These are phyloP conservation scores for Pseudocercospora crystallina DNA, from an alignment of 2,329 filamentous ascomycete species.

Conservation along the genomic window DNA sequence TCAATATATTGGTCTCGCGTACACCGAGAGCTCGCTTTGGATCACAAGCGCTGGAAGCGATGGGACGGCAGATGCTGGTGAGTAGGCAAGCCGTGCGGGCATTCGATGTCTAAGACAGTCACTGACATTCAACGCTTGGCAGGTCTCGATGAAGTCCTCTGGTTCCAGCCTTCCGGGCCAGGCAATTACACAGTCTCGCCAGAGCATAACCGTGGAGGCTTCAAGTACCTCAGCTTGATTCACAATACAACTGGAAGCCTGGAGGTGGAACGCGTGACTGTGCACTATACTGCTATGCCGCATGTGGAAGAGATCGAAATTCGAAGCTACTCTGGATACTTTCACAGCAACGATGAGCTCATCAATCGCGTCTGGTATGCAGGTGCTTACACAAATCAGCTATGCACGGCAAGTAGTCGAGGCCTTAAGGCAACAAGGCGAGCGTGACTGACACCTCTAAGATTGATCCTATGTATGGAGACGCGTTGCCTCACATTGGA, in stretches of 20 bases:
- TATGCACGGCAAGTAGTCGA: conserved; percentile 25
- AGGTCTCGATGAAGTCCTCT: conserved; percentile 49
- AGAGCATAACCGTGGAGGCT: conserved; percentile 51
- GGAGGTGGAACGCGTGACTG: conserved; percentile 39
- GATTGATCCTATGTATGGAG: conserved; percentile 37
- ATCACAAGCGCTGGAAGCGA: conserved; percentile 52
- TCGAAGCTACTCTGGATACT: conserved; percentile 43
- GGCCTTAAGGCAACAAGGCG: neutral
- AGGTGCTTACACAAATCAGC: conserved; percentile 37
- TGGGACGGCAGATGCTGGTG: conserved; percentile 36
- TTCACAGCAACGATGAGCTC: conserved; percentile 45
- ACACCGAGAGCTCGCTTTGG: conserved; percentile 48
- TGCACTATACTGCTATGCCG: conserved; percentile 49
- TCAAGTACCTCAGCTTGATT: conserved; percentile 53
- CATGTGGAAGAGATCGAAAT: conserved; percentile 42
- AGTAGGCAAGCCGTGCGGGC: too few relatives aligned
- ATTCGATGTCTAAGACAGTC: too few relatives aligned
- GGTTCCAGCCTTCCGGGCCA: conserved; percentile 44
- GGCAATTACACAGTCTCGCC: conserved; percentile 48
- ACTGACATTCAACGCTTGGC: too few relatives aligned
- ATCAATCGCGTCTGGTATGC: conserved; percentile 49
- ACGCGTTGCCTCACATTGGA: conserved; percentile 38
- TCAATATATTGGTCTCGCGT: conserved; percentile 46
- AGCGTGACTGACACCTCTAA: neutral
- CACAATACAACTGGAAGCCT: conserved; percentile 40